Evolutionary conservation across 1,284 basidiomycete species (phyloP).

Genomic region (Chalciporus sp.): DNA sequence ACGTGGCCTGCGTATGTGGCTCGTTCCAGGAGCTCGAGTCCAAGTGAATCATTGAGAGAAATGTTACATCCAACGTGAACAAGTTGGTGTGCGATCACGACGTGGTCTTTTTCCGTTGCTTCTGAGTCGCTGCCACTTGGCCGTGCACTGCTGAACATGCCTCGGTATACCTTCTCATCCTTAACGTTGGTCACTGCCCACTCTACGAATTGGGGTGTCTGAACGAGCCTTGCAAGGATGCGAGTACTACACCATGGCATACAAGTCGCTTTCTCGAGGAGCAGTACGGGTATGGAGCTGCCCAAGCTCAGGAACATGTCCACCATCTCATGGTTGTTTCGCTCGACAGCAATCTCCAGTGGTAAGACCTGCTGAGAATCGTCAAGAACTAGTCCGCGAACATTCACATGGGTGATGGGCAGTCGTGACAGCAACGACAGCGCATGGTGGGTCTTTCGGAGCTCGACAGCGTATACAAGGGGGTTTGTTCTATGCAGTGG

Average conservation of each 20-base stretch:
- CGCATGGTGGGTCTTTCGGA: background rate
- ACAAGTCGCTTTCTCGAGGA: background rate
- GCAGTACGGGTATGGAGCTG: slow-evolving; percentile 5
- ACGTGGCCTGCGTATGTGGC: slow-evolving; percentile 7
- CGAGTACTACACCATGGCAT: rapidly evolving
- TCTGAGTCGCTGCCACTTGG: background rate
- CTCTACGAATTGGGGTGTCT: slow-evolving; percentile 14
- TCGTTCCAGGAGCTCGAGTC: background rate
- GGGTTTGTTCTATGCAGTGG: slow-evolving; percentile 14
- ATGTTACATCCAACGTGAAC: slow-evolving; percentile 8
- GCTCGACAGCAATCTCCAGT: slow-evolving; percentile 1
- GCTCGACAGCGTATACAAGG: slow-evolving; percentile 6
- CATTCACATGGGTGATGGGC: background rate
- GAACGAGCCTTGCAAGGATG: slow-evolving; percentile 2
- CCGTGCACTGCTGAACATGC: background rate
- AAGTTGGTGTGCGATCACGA: slow-evolving; percentile 4
- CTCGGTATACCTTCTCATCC: background rate
- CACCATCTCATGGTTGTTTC: background rate
- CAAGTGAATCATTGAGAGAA: background rate
- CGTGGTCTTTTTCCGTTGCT: background rate
- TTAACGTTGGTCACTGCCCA: background rate
- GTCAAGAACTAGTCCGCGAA: background rate
- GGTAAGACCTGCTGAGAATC: background rate
- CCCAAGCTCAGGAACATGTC: slow-evolving; percentile 9
- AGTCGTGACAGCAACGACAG: slow-evolving; percentile 1